These are phyloP conservation scores for Papiliotrema laurentii DNA, from an alignment of 1,284 basidiomycete species.

Conservation along the genomic window DNA sequence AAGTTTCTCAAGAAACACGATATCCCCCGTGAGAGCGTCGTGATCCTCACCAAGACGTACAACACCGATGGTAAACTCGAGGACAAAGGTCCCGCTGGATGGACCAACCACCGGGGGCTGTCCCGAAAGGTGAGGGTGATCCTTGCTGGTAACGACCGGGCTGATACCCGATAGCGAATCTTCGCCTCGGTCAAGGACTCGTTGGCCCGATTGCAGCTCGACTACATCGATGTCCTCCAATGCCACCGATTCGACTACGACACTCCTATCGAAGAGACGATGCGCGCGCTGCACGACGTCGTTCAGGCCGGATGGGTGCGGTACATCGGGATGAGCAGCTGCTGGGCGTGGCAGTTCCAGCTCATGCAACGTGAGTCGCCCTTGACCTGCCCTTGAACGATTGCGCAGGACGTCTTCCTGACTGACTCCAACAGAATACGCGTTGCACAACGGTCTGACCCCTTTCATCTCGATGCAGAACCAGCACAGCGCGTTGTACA, in stretches of 20 bases:
- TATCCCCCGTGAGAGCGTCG: slow-evolving; percentile 68
- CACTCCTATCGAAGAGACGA: slow-evolving; percentile 59
- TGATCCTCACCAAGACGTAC: slow-evolving; percentile 68
- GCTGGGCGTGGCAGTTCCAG: slow-evolving; percentile 46
- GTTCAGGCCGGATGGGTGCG: slow-evolving; percentile 59
- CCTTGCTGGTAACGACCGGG: neutral
- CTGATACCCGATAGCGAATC: slow-evolving; percentile 50
- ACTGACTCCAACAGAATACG: slow-evolving; percentile 29
- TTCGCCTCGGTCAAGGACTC: slow-evolving; percentile 68
- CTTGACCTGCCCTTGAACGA: neutral
- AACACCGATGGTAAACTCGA: slow-evolving; percentile 16
- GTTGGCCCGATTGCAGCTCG: slow-evolving; percentile 61
- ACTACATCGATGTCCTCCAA: slow-evolving; percentile 61
- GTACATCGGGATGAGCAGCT: slow-evolving; percentile 60
- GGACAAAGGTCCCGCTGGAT: slow-evolving; percentile 38
- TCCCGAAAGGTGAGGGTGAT: slow-evolving; percentile 45
- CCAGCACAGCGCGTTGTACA: slow-evolving; percentile 50
- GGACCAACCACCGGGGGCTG: slow-evolving; percentile 51
- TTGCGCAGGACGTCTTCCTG: neutral
- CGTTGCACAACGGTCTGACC: slow-evolving; percentile 53
- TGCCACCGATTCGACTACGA: slow-evolving; percentile 61
- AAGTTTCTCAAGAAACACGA: slow-evolving; percentile 69
- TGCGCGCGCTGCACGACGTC: slow-evolving; percentile 64
- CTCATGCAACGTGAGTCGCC: slow-evolving; percentile 31
- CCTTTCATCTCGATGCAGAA: slow-evolving; percentile 69